These are phyloP conservation scores for Heliosperma pusillum DNA, from an alignment of 148 eudicot genomes.

Conservation along the genomic window DNA sequence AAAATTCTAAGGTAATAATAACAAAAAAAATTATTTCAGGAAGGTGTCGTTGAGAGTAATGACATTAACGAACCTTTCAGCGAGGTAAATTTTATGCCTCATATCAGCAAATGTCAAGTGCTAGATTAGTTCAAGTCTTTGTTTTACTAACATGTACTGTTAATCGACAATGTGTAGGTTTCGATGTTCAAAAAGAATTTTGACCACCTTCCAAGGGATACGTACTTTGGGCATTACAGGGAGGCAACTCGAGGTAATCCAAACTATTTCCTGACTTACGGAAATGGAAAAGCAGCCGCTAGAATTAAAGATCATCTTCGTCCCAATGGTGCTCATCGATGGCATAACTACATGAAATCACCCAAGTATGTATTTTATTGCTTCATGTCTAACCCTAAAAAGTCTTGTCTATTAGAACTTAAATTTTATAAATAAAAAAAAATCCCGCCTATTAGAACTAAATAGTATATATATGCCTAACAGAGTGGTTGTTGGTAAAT, in stretches of 20 bases:
- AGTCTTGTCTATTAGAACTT: neutral
- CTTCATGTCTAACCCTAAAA: neutral
- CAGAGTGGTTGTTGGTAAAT: neutral
- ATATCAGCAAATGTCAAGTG: neutral
- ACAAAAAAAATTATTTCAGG: no score
- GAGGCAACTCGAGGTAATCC: constrained; percentile 72
- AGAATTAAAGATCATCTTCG: constrained; percentile 70
- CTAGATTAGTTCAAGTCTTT: neutral
- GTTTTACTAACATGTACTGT: neutral
- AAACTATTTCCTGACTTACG: constrained; percentile 71
- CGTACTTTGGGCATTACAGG: constrained; percentile 50
- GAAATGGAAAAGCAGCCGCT: constrained; percentile 84
- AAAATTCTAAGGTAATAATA: no score
- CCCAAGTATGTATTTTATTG: constrained; percentile 38
- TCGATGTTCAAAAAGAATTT: constrained; percentile 73
- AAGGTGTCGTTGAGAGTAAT: constrained; percentile 63
- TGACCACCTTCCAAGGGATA: constrained; percentile 60
- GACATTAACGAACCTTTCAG: constrained; percentile 66
- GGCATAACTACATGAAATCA: constrained; percentile 65
- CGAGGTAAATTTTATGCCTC: constrained; percentile 40
- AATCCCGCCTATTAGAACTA: no score
- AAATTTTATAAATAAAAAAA: no score
- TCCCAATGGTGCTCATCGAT: constrained; percentile 86
- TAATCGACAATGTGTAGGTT: constrained; percentile 29
- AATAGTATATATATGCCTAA: neutral